These are phyloP conservation scores for Thinopyrum obtusiflorum DNA, from an alignment of 202 grass and related monocot genomes.

Conservation along the genomic window DNA sequence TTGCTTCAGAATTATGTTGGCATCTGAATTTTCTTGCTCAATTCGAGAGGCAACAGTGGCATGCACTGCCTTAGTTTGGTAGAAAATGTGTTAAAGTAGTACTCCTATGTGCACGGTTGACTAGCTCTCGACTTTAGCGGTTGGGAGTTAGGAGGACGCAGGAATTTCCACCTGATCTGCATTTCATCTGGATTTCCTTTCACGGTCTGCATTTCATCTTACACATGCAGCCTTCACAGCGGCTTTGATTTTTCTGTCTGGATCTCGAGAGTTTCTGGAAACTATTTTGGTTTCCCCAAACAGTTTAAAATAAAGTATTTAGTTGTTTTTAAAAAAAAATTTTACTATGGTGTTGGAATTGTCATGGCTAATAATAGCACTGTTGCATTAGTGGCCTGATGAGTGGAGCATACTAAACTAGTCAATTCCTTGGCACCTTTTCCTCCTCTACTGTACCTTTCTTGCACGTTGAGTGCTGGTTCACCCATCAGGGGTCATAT, in stretches of 20 bases:
- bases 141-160: background rate
- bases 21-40: background rate
- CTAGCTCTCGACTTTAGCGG: background rate
- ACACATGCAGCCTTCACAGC: background rate
- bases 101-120: background rate
- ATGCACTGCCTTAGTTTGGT: background rate
- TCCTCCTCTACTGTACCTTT: background rate
- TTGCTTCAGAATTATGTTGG: background rate
- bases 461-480: conserved; percentile 1
- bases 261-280: background rate
- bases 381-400: conserved; percentile 34
- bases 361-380: background rate
- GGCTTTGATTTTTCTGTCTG: background rate
- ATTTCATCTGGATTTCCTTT: background rate
- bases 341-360: background rate
- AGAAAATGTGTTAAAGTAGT: background rate
- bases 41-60: background rate
- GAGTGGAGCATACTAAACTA: background rate
- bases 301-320: background rate
- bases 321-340: background rate
- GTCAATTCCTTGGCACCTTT: background rate
- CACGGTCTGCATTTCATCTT: too few relatives aligned
- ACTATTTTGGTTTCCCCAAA: background rate
- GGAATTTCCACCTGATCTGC: background rate
- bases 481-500: conserved; percentile 24